A percentile compares a stretch with the other conserved stretches of the same genome.
These are phyloP conservation scores for Blastocystis sp. DNA, from an alignment of 352 stramenopile species.

Conservation along the genomic window DNA sequence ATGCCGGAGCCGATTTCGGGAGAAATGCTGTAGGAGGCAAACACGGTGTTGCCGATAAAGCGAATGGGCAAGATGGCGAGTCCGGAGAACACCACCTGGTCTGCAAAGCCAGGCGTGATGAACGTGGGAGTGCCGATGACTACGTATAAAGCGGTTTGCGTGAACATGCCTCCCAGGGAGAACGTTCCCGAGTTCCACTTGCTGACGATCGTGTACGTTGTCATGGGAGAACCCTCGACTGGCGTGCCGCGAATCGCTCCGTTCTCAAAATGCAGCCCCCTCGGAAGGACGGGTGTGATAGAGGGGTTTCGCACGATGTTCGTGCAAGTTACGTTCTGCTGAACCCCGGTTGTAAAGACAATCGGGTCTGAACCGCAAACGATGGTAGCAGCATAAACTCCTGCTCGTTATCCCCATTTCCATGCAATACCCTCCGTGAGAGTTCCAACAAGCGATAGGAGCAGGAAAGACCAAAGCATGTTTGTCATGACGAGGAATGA, in stretches of 20 bases:
- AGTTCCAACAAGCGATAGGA: background rate
- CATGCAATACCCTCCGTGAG: background rate
- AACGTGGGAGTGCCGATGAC: background rate
- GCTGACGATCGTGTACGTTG: background rate
- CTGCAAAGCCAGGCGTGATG: background rate
- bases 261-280: background rate
- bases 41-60: conserved; percentile 12
- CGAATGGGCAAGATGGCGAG: conserved; percentile 1
- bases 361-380: background rate
- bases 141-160: background rate
- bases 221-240: background rate
- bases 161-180: background rate
- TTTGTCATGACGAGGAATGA: background rate
- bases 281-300: background rate
- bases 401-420: background rate
- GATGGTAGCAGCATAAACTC: background rate
- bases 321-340: background rate
- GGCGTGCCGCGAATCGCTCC: background rate
- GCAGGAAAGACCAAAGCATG: background rate
- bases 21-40: conserved; percentile 4
- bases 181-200: background rate
- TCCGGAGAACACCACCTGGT: background rate
- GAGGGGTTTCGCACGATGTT: background rate
- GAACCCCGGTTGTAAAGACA: background rate
- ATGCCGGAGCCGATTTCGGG: conserved; percentile 7